Evolutionary conservation across 108 stramenopile genomes (phyloP), one percentile per base, ranked within the genome.

Genomic region (Cyclotella atomus): DNA sequence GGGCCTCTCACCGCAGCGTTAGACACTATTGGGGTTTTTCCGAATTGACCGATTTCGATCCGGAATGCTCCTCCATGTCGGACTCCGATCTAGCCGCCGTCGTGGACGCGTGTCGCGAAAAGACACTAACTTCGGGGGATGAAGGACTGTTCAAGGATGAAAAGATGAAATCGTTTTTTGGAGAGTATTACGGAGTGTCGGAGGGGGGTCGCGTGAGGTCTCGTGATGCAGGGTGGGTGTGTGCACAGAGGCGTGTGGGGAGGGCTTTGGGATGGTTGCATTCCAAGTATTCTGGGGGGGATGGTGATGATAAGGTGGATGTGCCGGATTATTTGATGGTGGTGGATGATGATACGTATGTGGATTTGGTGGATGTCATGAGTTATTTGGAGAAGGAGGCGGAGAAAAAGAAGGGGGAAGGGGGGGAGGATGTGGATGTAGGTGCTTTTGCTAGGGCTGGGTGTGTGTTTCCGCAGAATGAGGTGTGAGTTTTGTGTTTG

Each of bases 171-270:
- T 32, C 10, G 15, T 56, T 56, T 33, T 36, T 54, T 21, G 6
- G 19, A n/a, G 20, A 46, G 23, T 34, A 56, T 16, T 56, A 57
- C 41, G 74, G 53, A 19, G 4, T 41, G 2, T 38, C 25, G 30
- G 49, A 52, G 35, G 36, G 38, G 10, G 23, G 27, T n/a, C 19
- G 23, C 33, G 24, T 6, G 4, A 53, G 44, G 7, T 29, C 30
- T 1, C 15, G 69, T 32, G 63, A 71, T 4, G 56, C 30, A 8
- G 77, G 65, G 14, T 79, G 71, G 71, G 46, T 79, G 5, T 79
- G 77, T 60, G 77, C 77, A 15, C 77, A 79, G 35, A 43, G 71
- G 9, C 70, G 77, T 17, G 63, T 71, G 0, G 66, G 66, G 7
- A 50, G 66, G 5, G 50, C 52, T 0, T 68, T 68, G 3, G 66